Percentiles rank a stretch among this genome's conserved stretches.
These are phyloP conservation scores for Rosa persica DNA, from an alignment of 306 rosid species.

Conservation along the genomic window DNA sequence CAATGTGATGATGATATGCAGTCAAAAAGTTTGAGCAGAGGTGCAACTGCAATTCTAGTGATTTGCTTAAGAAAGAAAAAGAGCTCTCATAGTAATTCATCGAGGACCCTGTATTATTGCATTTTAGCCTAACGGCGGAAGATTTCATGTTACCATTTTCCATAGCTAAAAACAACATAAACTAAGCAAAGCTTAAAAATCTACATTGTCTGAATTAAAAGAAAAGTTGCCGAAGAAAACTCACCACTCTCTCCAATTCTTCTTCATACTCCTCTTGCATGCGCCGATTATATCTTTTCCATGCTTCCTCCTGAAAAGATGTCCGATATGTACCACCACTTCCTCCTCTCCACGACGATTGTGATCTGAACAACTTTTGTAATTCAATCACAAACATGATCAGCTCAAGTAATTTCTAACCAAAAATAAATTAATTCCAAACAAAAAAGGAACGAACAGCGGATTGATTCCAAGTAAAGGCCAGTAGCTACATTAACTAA, in stretches of 20 bases:
- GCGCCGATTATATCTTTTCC: conserved; percentile 76
- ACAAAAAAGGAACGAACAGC: not conserved
- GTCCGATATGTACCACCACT: conserved; percentile 59
- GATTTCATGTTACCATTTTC: no score
- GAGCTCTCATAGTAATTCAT: no score
- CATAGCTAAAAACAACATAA: no score
- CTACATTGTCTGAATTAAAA: not conserved
- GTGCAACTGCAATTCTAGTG: no score
- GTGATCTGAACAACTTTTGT: conserved; percentile 61
- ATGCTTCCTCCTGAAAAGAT: conserved; percentile 85
- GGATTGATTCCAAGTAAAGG: not conserved
- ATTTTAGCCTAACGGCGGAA: no score
- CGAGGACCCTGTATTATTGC: no score
- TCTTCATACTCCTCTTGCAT: conserved; percentile 95
- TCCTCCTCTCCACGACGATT: conserved; percentile 54
- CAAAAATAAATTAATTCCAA: not conserved
- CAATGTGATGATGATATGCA: no score
- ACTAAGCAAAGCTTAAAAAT: not conserved
- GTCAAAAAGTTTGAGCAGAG: no score
- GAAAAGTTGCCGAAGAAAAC: conserved; percentile 15
- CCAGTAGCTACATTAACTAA: conserved; percentile 1
- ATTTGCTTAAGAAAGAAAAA: no score
- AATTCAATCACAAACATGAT: conserved; percentile 31
- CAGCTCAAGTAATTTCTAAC: conserved; percentile 30
- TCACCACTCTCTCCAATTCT: conserved; percentile 95